Conservation (phyloP, 2,329 filamentous ascomycete species). For the Zymoseptoria brevis region DNA sequence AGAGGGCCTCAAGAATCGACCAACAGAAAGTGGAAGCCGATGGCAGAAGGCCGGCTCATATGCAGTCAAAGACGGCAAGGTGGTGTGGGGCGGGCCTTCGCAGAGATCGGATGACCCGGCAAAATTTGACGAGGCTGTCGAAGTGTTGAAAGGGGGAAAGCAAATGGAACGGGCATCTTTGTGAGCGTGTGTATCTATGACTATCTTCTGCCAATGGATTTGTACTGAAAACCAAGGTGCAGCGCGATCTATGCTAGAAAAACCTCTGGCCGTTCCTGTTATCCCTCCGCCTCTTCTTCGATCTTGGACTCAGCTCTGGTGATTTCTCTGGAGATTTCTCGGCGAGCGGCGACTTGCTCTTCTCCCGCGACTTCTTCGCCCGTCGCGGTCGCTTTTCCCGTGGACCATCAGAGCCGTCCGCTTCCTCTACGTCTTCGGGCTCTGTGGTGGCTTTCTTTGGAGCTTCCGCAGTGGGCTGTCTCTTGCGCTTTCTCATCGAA, state of each 20-base stretch:
- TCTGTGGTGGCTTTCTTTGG: no score
- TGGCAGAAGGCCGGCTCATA: conserved; percentile 65
- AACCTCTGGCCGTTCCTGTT: background rate
- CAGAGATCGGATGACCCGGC: conserved; percentile 46
- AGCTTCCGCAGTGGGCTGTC: no score
- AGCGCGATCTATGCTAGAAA: background rate
- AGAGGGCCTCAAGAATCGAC: conserved; percentile 59
- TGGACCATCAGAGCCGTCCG: no score
- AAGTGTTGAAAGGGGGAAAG: background rate
- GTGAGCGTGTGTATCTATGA: background rate
- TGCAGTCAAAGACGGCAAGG: conserved; percentile 48
- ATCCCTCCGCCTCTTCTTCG: background rate
- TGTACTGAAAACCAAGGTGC: background rate
- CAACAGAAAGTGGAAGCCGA: conserved; percentile 56
- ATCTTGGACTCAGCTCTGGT: background rate
- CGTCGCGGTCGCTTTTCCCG: no score
- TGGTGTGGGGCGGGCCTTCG: conserved; percentile 47
- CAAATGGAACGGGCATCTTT: background rate
- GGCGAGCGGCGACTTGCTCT: background rate
- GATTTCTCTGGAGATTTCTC: background rate
- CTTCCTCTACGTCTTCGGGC: no score
- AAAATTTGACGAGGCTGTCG: conserved; percentile 44
- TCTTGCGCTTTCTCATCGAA: no score
- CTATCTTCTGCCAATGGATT: background rate
- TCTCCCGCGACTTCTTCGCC: background rate